phyloP scores from a whole-genome alignment of 352 stramenopile genomes.

The Phytophthora sansomeana region DNA sequence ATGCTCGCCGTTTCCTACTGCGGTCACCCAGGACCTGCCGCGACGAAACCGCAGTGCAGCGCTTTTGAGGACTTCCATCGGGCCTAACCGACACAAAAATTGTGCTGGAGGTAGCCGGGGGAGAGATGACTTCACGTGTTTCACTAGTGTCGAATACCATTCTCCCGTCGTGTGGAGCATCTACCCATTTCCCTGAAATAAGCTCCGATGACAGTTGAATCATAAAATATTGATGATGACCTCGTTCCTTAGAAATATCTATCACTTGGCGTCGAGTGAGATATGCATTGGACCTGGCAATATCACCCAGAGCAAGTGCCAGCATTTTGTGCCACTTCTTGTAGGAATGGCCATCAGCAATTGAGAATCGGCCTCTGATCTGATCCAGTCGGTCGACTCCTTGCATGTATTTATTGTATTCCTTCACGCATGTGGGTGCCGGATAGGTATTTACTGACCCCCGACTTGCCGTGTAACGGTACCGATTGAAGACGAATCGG shows the following conservation, averaged over 20 bases:
- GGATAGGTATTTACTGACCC: constrained; percentile 19
- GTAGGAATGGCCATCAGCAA: constrained; percentile 35
- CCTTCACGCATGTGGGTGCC: no score
- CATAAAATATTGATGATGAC: constrained; percentile 30
- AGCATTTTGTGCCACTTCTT: constrained; percentile 48
- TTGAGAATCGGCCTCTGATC: constrained; percentile 30
- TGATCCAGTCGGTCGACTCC: constrained; percentile 37
- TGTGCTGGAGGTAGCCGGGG: not conserved
- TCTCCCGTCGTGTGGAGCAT: constrained; percentile 11
- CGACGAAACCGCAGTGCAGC: not conserved
- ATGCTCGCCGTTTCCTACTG: constrained; percentile 9
- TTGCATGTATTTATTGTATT: constrained; percentile 46
- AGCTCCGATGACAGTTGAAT: constrained; percentile 24
- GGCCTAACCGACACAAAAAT: not conserved
- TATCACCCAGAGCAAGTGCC: constrained; percentile 16
- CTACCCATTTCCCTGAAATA: constrained; percentile 27
- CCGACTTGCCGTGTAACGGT: constrained; percentile 7
- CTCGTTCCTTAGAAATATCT: constrained; percentile 9
- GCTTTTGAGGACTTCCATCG: constrained; percentile 8
- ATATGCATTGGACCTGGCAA: constrained; percentile 26
- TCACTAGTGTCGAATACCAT: constrained; percentile 1
- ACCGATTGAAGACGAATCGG: constrained; percentile 4
- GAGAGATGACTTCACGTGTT: not conserved
- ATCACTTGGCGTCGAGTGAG: not conserved
- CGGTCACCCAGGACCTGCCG: not conserved